Evolutionary conservation across 169 alveolate genomes (phyloP), one percentile per base, ranked within the genome.

Genomic region (Plasmodium billcollinsi): DNA sequence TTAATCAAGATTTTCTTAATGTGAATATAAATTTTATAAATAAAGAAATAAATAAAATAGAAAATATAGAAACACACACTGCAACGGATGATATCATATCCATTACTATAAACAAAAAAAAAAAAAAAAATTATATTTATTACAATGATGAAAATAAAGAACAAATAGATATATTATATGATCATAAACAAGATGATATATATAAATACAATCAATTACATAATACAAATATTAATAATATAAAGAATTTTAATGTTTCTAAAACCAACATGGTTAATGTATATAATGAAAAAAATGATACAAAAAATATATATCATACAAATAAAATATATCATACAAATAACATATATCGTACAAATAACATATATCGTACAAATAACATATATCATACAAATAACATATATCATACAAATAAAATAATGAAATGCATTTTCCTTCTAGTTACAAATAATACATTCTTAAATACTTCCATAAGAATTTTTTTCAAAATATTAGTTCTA

Each of bases 401-500:
- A 26, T 1, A 2, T 26, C 39, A 39, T 39, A 39, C 47, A 1
- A 58, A 65, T 21, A 76, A 65, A 24, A 3, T 78, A 43, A 58
- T 70, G 12, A 78, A 78, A 47, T 78, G 89, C 24, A 73, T 71
- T 39, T 78, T 75, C 72, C 50, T 76, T 43, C 18, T 78, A 78
- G 56, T 67, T 7, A 50, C 67, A 52, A 65, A 76, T 66, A 65
- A 15, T 21, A 39, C 49, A 14, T 78, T 78, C 29, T 43, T 78
- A 18, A 76, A 78, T 43, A 78, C 78, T 73, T 67, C 75, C 12
- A 43, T 49, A 49, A 66, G n/a, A 2, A 78, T 58, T 56, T 78
- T 78, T 78, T n/a, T 58, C 21, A 78, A 78, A 78, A 78, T 78
- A 47, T 66, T 75, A 54, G 33, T 78, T 20, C 26, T 78, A 43